These are phyloP conservation scores for Dryas alaskensis DNA, from an alignment of 306 rosid species.

Conservation along the genomic window DNA sequence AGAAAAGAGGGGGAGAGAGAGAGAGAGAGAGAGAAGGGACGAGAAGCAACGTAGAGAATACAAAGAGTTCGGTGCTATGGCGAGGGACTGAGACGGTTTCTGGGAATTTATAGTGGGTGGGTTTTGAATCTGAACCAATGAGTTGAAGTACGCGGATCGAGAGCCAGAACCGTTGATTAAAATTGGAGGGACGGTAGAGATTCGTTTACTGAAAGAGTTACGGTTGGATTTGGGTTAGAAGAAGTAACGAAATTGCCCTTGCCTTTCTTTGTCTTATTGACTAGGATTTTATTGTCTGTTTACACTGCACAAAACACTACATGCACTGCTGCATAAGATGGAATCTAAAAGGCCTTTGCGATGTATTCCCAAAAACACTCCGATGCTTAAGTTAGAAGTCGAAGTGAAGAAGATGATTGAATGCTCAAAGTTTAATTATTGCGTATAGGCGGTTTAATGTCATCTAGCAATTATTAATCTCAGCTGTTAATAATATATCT, in stretches of 20 bases:
- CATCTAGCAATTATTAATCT: too few species aligned
- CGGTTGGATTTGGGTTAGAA: background rate
- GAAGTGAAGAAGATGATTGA: too few species aligned
- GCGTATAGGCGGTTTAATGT: too few species aligned
- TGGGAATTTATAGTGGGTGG: conserved; percentile 40
- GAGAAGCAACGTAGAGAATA: background rate
- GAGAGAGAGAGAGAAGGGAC: background rate
- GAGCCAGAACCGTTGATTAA: conserved; percentile 29
- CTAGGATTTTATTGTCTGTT: background rate
- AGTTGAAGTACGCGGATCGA: conserved; percentile 41
- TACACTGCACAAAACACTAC: too few species aligned
- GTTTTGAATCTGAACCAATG: conserved; percentile 34
- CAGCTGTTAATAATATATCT: too few species aligned
- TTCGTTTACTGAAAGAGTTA: conserved; percentile 5
- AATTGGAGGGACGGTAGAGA: conserved; percentile 28
- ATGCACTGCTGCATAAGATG: too few species aligned
- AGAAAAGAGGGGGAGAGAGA: background rate
- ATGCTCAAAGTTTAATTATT: too few species aligned
- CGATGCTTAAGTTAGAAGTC: too few species aligned
- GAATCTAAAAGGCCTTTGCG: too few species aligned
- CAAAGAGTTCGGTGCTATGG: background rate
- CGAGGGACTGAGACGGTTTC: background rate
- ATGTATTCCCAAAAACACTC: too few species aligned
- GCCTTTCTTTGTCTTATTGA: background rate
- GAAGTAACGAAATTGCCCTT: conserved; percentile 32